Percentiles rank a stretch among this genome's conserved stretches.
These are phyloP conservation scores for Tricholoma hemisulphureum DNA, from an alignment of 768 basidiomycete genomes.

Conservation along the genomic window DNA sequence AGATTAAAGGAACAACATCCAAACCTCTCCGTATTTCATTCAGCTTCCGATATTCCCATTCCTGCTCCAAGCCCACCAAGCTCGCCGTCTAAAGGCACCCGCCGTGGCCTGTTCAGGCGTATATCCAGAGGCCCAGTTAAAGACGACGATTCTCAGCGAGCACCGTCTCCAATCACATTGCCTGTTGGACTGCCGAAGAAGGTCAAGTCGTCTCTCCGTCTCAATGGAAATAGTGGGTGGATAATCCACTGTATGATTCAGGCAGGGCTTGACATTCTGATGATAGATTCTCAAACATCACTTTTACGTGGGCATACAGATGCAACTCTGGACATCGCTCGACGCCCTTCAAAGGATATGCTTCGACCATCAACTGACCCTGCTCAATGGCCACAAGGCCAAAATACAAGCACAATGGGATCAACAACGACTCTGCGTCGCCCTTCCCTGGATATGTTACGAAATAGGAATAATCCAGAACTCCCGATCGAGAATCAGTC, in stretches of 20 bases:
- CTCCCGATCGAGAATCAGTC: neutral
- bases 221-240: conserved; percentile 35
- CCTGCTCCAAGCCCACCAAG: conserved; percentile 40
- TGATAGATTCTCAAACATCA: conserved; percentile 34
- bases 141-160: conserved; percentile 39
- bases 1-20: conserved; percentile 61
- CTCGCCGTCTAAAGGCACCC: conserved; percentile 49
- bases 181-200: conserved; percentile 47
- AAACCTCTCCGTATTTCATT: conserved; percentile 57
- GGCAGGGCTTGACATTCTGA: neutral
- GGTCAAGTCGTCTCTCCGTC: conserved; percentile 40
- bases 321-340: conserved; percentile 10
- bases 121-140: conserved; percentile 41
- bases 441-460: conserved; percentile 41
- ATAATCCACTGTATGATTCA: neutral
- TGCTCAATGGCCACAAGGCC: neutral
- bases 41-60: conserved; percentile 28
- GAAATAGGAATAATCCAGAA: conserved; percentile 19
- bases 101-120: conserved; percentile 54
- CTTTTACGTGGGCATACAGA: conserved; percentile 21
- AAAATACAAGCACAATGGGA: conserved; percentile 8
- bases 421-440: conserved; percentile 24
- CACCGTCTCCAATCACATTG: conserved; percentile 37
- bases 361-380: conserved; percentile 22
- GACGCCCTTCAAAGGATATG: conserved; percentile 35